phyloP scores from a whole-genome alignment of 768 basidiomycete species.

The Lanmaoa pseudosensibilis region DNA sequence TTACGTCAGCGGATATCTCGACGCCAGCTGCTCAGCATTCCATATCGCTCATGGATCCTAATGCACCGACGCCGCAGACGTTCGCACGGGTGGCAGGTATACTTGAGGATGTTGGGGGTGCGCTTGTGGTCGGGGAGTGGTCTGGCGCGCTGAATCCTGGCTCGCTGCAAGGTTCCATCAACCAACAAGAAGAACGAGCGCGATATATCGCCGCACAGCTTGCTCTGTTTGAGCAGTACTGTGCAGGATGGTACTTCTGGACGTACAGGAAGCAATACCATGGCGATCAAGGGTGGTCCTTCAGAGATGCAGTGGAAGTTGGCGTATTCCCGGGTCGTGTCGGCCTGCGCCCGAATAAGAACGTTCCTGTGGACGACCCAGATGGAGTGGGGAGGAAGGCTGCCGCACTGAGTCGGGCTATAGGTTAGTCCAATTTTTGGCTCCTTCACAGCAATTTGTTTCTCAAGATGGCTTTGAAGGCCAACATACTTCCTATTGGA shows the following conservation, averaged over 20 bases:
- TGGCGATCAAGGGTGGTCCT: slow-evolving; percentile 76
- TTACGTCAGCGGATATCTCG: slow-evolving; percentile 56
- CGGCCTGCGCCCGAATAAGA: slow-evolving; percentile 39
- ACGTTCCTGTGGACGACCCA: slow-evolving; percentile 14
- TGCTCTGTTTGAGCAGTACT: slow-evolving; percentile 57
- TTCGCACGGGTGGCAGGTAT: slow-evolving; percentile 40
- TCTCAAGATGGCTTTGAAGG: slow-evolving; percentile 28
- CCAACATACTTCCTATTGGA: slow-evolving; percentile 42
- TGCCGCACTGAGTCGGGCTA: slow-evolving; percentile 30
- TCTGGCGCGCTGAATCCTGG: slow-evolving; percentile 71
- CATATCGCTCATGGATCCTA: slow-evolving; percentile 42
- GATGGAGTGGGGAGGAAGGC: slow-evolving; percentile 31
- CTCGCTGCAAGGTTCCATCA: slow-evolving; percentile 48
- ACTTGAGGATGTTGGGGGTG: slow-evolving; percentile 44
- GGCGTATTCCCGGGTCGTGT: slow-evolving; percentile 61
- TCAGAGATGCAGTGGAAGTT: slow-evolving; percentile 59
- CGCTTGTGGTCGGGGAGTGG: slow-evolving; percentile 75
- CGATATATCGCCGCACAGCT: slow-evolving; percentile 65
- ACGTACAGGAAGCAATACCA: slow-evolving; percentile 69
- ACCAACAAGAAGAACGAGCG: slow-evolving; percentile 43
- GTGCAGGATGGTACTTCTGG: slow-evolving; percentile 85
- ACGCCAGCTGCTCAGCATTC: slow-evolving; percentile 58
- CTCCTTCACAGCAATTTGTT: slow-evolving; percentile 18
- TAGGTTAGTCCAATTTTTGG: slow-evolving; percentile 26
- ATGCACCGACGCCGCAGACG: slow-evolving; percentile 39